These are phyloP conservation scores for Boletus huronensis DNA, from an alignment of 768 basidiomycete species.

Conservation along the genomic window DNA sequence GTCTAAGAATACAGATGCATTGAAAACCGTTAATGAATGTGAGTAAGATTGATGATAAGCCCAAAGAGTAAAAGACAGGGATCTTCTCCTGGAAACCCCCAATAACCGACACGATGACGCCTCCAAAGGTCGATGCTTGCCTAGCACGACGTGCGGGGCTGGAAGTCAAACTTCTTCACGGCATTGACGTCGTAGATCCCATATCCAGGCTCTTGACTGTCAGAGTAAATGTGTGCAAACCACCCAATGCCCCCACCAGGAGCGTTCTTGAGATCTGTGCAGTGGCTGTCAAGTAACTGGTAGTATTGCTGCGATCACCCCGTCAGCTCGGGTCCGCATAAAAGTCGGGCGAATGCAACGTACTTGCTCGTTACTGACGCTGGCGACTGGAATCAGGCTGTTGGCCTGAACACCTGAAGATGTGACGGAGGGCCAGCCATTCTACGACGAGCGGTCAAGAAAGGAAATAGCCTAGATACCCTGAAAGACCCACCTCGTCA, in stretches of 20 bases:
- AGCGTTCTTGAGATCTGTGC: conserved; percentile 56
- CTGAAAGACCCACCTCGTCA: conserved; percentile 47
- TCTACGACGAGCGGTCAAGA: conserved; percentile 38
- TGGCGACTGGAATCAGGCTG: conserved; percentile 55
- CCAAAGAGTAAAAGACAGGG: not conserved
- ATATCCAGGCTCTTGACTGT: conserved; percentile 63
- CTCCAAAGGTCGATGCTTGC: not conserved
- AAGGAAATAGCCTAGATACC: not conserved
- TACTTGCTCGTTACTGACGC: conserved; percentile 61
- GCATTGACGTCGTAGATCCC: conserved; percentile 56
- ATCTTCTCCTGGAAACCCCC: not conserved
- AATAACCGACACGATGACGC: not conserved
- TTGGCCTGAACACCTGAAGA: conserved; percentile 63
- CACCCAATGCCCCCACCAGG: conserved; percentile 67
- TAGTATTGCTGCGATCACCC: conserved; percentile 45
- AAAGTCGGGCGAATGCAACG: conserved; percentile 12
- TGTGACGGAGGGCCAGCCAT: conserved; percentile 73
- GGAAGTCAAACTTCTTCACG: conserved; percentile 58
- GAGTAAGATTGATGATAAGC: not conserved
- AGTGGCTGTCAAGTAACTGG: conserved; percentile 58
- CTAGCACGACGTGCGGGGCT: conserved; percentile 60
- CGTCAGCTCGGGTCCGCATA: not conserved
- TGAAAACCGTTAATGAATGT: not conserved
- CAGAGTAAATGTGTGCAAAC: conserved; percentile 81
- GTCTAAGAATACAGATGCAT: conserved; percentile 5